phyloP scores from a whole-genome alignment of 2,329 filamentous ascomycete species.

The Neofusicoccum ribis region DNA sequence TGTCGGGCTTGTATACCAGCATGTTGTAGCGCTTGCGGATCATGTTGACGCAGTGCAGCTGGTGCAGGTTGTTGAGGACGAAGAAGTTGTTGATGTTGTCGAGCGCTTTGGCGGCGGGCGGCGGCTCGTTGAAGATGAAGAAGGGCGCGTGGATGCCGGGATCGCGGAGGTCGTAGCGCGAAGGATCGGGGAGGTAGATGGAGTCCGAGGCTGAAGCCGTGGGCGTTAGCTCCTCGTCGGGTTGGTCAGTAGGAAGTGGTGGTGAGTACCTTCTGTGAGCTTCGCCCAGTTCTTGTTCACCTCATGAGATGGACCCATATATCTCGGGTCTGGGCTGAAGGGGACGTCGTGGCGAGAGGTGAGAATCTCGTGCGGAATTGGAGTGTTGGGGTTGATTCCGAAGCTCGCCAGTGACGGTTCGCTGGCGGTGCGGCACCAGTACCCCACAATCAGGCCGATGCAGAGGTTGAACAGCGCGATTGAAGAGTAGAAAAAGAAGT shows the following conservation, averaged over 20 bases:
- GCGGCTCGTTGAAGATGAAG: not conserved
- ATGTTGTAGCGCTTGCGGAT: not conserved
- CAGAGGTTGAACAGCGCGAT: not conserved
- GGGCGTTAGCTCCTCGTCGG: no score
- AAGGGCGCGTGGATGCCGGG: not conserved
- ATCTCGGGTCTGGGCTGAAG: not conserved
- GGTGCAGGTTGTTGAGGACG: not conserved
- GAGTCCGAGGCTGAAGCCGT: not conserved
- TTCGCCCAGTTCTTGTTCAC: slow-evolving; percentile 1
- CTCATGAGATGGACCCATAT: not conserved
- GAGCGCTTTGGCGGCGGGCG: not conserved
- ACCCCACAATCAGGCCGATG: not conserved
- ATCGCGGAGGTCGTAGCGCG: not conserved
- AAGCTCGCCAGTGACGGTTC: not conserved
- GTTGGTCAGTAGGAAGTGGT: no score
- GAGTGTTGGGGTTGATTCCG: not conserved
- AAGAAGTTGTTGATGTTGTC: not conserved
- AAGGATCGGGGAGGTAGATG: not conserved
- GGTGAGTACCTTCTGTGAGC: not conserved
- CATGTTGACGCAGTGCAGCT: slow-evolving; percentile 10
- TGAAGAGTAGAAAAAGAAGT: not conserved
- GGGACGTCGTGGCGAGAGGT: not conserved
- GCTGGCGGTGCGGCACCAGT: not conserved
- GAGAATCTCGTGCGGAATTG: not conserved
- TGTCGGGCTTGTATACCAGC: not conserved